phyloP scores from a whole-genome alignment of 2,329 filamentous ascomycete genomes.

The Madurella fahalii region DNA sequence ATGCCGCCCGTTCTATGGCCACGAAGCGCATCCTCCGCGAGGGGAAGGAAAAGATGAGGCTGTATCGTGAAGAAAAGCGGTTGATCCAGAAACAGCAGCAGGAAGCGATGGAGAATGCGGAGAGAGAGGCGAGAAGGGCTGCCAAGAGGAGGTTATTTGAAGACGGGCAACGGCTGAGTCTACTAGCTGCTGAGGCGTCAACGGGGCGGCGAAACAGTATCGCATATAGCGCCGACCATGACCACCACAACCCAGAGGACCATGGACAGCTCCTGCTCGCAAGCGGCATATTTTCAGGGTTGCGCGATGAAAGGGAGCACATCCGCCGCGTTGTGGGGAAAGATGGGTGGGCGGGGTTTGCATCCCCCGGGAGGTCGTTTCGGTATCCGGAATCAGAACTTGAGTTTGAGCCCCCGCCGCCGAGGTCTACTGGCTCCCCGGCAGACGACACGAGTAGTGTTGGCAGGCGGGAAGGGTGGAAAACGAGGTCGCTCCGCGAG shows the following conservation, averaged over 20 bases:
- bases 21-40: slow-evolving; percentile 48
- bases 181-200: slow-evolving; percentile 14
- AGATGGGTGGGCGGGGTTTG: slow-evolving; percentile 12
- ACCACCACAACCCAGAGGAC: slow-evolving; percentile 30
- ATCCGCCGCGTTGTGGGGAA: slow-evolving; percentile 35
- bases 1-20: slow-evolving; percentile 44
- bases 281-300: slow-evolving; percentile 40
- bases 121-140: slow-evolving; percentile 22
- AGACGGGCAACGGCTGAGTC: slow-evolving; percentile 31
- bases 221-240: slow-evolving; percentile 16
- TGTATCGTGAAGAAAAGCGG: slow-evolving; percentile 39
- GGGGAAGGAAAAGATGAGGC: slow-evolving; percentile 48
- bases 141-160: slow-evolving; percentile 31
- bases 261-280: slow-evolving; percentile 34
- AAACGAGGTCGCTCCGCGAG: slow-evolving; percentile 26
- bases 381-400: slow-evolving; percentile 22
- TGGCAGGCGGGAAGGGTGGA: slow-evolving; percentile 24
- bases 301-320: slow-evolving; percentile 36
- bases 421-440: slow-evolving; percentile 1
- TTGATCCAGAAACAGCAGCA: slow-evolving; percentile 11
- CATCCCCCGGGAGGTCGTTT: slow-evolving; percentile 3
- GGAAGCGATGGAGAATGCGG: slow-evolving; percentile 32
- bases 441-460: slow-evolving; percentile 9
- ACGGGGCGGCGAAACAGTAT: slow-evolving; percentile 20
- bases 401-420: slow-evolving; percentile 17